Evolutionary conservation across 495 filamentous ascomycete species (phyloP).

Genomic region (Chaetomium fimeti): DNA sequence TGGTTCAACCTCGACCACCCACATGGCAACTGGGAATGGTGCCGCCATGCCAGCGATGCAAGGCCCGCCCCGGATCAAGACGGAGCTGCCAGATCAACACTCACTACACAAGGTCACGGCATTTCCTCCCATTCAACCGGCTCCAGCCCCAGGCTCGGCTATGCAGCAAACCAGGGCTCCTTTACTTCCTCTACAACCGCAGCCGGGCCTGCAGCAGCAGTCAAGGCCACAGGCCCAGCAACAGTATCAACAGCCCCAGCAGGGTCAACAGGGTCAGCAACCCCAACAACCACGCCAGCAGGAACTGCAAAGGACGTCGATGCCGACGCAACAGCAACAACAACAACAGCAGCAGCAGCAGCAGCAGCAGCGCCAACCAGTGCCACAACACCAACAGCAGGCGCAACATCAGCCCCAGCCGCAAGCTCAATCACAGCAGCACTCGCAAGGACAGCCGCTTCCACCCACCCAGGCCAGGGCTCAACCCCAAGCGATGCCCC

Average conservation of each 20-base stretch:
- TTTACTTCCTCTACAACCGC: conserved; percentile 15
- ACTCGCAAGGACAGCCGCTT: conserved; percentile 17
- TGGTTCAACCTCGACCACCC: background rate
- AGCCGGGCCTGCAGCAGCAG: conserved; percentile 18
- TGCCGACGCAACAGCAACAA: conserved; percentile 3
- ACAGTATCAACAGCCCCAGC: conserved; percentile 23
- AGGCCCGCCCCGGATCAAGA: conserved; percentile 30
- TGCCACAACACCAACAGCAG: conserved; percentile 15
- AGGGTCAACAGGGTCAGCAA: conserved; percentile 22
- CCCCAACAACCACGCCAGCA: conserved; percentile 7
- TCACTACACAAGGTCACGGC: conserved; percentile 20
- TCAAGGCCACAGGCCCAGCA: conserved; percentile 19
- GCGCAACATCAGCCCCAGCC: conserved; percentile 9
- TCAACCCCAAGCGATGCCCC: conserved; percentile 2
- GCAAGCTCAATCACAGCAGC: conserved; percentile 2
- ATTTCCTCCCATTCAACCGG: conserved; percentile 36
- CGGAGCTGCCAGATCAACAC: conserved; percentile 29
- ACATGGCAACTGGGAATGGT: conserved; percentile 6
- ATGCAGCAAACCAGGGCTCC: conserved; percentile 28
- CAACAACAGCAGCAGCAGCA: conserved; percentile 12
- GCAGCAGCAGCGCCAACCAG: conserved; percentile 7
- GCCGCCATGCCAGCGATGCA: conserved; percentile 18
- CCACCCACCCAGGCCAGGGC: background rate
- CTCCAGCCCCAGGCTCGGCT: conserved; percentile 21
- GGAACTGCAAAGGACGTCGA: background rate